phyloP scores from a whole-genome alignment of 2,329 filamentous ascomycete genomes.

The Orbilia javanica region DNA sequence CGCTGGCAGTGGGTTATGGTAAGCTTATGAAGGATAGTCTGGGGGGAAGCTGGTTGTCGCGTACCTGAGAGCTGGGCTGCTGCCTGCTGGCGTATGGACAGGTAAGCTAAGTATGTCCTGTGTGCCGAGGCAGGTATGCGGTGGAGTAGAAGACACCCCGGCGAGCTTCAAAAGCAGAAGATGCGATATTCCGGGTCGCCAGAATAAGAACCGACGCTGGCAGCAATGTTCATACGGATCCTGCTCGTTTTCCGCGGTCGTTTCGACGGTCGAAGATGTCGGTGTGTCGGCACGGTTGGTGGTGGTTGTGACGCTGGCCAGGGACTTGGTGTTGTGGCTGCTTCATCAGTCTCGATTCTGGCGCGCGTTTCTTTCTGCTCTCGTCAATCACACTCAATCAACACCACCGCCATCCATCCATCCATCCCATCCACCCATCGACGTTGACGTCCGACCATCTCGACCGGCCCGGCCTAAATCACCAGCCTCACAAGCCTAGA shows the following conservation, averaged over 20 bases:
- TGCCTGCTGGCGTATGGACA: conserved; percentile 15
- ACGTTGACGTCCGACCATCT: conserved; percentile 12
- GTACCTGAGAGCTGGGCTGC: conserved; percentile 16
- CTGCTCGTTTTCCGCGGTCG: not conserved
- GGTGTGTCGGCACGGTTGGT: not conserved
- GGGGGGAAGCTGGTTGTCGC: not conserved
- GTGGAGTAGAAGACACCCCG: not conserved
- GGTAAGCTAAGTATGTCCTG: conserved; percentile 40
- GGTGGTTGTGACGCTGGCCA: not conserved
- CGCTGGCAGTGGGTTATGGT: not conserved
- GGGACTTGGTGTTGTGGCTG: conserved; percentile 13
- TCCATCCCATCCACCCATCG: not conserved
- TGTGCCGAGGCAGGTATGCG: not conserved
- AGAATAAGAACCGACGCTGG: not conserved
- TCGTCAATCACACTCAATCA: conserved; percentile 12
- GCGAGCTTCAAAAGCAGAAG: not conserved
- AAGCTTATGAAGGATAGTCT: not conserved
- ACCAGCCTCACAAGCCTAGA: conserved; percentile 11
- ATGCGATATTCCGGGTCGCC: conserved; percentile 1
- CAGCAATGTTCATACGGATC: not conserved
- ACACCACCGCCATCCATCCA: conserved; percentile 4
- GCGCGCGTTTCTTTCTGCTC: conserved; percentile 41
- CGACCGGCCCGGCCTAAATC: conserved; percentile 2
- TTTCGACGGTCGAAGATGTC: not conserved
- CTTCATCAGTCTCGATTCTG: conserved; percentile 3